Evolutionary conservation across 176 grass and related monocot species (phyloP), one percentile per base, ranked within the genome.

Genomic region (Miscanthus lutarioriparius): DNA sequence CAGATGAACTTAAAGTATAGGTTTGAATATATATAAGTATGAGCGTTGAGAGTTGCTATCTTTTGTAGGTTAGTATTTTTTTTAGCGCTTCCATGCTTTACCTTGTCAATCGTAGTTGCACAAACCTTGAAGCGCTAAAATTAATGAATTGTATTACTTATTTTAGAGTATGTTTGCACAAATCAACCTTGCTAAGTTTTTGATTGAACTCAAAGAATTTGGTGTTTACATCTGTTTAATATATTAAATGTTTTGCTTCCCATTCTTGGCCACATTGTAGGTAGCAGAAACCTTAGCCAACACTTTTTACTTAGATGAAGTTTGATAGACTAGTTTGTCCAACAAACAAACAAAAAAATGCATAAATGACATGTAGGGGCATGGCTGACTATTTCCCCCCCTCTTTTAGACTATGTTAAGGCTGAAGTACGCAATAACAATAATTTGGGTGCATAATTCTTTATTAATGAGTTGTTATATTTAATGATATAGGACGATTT

Each of bases 1-100:
- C 51, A 26, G 36, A 87, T 82, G 71, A 37, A 73, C 25, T 23
- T 30, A 82, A 54, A 30, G 77, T 64, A 83, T 59, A 15, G 15
- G 25, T 71, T 53, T 53, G 48, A 15, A 17, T 4, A 49, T 4
- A 49, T 49, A 49, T 4, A 15, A 53, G 48, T 53, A 16, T 53
- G 48, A 54, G 49, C 0, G 17, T 14, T n/a, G 16, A 72, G 72
- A 77, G 53, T 23, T 72, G 48, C 44, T 54, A 64, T 56, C 19
- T 35, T 72, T 28, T 77, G 64, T 64, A 43, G 33, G 0, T 45
- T 80, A 16, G 53, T 17, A 30, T 49, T 78, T 78, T 78, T 26
- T 38, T 77, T 40, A 14, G 20, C 8, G 6, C 26, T 49, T 35
- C 40, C n/a, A 35, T 25, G 17, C 5, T 25, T 80, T 30, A 80